These are phyloP conservation scores for Boletus huronensis DNA, from an alignment of 768 basidiomycete genomes.

Conservation along the genomic window DNA sequence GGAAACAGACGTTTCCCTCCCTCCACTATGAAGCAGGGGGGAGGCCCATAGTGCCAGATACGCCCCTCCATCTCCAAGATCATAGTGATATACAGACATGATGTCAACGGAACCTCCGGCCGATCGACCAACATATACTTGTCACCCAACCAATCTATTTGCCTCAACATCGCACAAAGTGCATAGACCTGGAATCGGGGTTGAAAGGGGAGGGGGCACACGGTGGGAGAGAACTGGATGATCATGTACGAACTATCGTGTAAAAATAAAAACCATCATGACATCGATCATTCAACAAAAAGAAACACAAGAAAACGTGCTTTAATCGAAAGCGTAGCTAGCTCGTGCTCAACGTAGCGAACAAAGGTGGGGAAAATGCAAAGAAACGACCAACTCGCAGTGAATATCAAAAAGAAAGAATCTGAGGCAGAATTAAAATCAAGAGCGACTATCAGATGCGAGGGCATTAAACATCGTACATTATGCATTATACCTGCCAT, in stretches of 20 bases:
- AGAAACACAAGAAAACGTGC: not conserved
- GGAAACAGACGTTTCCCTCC: too few species aligned
- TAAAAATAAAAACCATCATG: not conserved
- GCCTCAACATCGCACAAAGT: not conserved
- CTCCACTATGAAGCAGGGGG: too few species aligned
- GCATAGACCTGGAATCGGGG: not conserved
- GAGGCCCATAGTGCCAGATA: too few species aligned
- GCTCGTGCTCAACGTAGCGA: not conserved
- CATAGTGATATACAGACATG: too few species aligned
- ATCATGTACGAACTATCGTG: not conserved
- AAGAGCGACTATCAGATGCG: not conserved
- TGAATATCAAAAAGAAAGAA: too few species aligned
- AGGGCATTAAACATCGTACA: not conserved
- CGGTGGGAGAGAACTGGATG: not conserved
- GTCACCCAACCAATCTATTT: not conserved
- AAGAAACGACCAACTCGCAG: not conserved
- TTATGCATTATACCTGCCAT: conserved; percentile 5
- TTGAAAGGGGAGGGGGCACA: not conserved
- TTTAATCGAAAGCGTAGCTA: not conserved
- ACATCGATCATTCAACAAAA: not conserved
- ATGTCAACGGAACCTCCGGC: too few species aligned
- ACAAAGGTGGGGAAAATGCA: not conserved
- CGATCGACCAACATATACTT: too few species aligned
- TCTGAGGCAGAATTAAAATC: not conserved
- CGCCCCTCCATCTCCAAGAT: too few species aligned